phyloP scores from a whole-genome alignment of 192 early-diverging fungal genomes.

The Rhizophlyctis rosea region DNA sequence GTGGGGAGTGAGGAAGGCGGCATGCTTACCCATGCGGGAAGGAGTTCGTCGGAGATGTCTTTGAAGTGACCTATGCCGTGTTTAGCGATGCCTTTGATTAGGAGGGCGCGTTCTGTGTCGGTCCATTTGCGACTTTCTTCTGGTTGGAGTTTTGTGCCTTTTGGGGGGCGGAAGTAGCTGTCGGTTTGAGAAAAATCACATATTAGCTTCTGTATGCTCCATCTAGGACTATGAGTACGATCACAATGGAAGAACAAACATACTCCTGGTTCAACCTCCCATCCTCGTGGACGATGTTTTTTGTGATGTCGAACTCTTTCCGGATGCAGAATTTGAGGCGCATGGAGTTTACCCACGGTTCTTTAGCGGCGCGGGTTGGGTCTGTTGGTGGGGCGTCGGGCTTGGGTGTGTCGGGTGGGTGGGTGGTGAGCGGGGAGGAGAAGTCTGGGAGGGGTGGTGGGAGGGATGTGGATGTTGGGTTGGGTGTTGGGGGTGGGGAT shows the following conservation, averaged over 20 bases:
- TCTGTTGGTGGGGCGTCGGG: not conserved
- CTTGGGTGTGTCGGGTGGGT: not conserved
- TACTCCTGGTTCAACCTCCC: constrained; percentile 88
- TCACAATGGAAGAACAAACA: no score
- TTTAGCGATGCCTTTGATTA: constrained; percentile 78
- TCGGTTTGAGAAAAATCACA: not conserved
- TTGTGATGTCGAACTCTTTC: constrained; percentile 80
- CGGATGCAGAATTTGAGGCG: constrained; percentile 80
- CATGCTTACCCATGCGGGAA: constrained; percentile 71
- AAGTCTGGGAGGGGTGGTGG: not conserved
- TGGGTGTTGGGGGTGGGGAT: not conserved
- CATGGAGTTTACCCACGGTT: constrained; percentile 77
- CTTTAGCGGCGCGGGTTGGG: constrained; percentile 48
- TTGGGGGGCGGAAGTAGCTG: constrained; percentile 76
- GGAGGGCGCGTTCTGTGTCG: constrained; percentile 67
- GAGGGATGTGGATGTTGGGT: not conserved
- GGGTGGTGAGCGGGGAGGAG: not conserved
- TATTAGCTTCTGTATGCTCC: constrained; percentile 5
- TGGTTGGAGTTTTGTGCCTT: constrained; percentile 50
- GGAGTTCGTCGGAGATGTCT: constrained; percentile 72
- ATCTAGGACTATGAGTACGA: no score
- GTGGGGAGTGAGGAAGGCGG: not conserved
- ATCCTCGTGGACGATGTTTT: constrained; percentile 76
- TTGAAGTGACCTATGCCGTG: constrained; percentile 87
- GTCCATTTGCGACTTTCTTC: constrained; percentile 76